These are phyloP conservation scores for Mycosphaerelloides madeirae DNA, from an alignment of 2,329 filamentous ascomycete genomes.

Conservation along the genomic window DNA sequence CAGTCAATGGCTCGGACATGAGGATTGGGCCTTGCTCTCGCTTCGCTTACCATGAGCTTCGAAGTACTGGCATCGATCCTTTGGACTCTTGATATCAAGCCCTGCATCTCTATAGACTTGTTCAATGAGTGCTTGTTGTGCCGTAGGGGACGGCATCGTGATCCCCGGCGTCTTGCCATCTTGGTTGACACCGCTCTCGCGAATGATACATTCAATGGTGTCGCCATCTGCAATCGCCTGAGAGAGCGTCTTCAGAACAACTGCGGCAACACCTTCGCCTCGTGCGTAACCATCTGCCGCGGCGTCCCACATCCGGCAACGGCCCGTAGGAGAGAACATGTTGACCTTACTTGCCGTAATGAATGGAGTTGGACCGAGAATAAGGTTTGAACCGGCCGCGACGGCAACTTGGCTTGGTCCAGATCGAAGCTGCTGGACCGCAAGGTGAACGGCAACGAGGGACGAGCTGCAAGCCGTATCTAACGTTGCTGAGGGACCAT, in stretches of 20 bases:
- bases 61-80: conserved; percentile 17
- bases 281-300: conserved; percentile 48
- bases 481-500: conserved; percentile 23
- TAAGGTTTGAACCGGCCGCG: conserved; percentile 25
- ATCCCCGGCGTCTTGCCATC: conserved; percentile 37
- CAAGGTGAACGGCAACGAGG: conserved; percentile 34
- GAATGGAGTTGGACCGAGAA: conserved; percentile 19
- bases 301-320: conserved; percentile 30
- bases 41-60: conserved; percentile 33
- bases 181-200: conserved; percentile 32
- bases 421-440: conserved; percentile 28
- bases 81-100: conserved; percentile 18
- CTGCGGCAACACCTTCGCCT: conserved; percentile 48
- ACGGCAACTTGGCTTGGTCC: conserved; percentile 22
- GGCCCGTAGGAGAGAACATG: conserved; percentile 26
- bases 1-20: too few species aligned
- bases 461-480: conserved; percentile 47
- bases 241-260: conserved; percentile 49
- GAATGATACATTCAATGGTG: conserved; percentile 38
- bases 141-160: conserved; percentile 33
- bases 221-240: conserved; percentile 46
- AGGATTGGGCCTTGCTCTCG: too few species aligned
- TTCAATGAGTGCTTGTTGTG: conserved; percentile 35
- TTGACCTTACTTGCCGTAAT: conserved; percentile 18
- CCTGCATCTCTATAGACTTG: conserved; percentile 34